A percentile compares a stretch with the other conserved stretches of the same genome.
These are phyloP conservation scores for Suillus placidus DNA, from an alignment of 768 basidiomycete species.

Conservation along the genomic window DNA sequence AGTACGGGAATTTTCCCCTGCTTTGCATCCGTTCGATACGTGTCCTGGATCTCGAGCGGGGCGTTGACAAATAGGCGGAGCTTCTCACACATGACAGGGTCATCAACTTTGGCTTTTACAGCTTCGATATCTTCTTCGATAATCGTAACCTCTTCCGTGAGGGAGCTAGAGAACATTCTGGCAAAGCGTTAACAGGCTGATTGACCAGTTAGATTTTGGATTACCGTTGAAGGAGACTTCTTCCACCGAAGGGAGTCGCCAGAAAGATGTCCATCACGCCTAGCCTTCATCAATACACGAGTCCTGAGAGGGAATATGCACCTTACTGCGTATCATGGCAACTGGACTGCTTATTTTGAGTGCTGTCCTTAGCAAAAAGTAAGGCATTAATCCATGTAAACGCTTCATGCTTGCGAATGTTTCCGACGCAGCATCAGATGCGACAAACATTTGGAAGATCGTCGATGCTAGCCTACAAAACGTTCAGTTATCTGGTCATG, in stretches of 20 bases:
- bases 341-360: slow-evolving; percentile 95
- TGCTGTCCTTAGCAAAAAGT: slow-evolving; percentile 92
- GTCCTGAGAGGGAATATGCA: slow-evolving; percentile 5
- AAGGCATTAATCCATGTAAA: slow-evolving; percentile 96
- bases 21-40: slow-evolving; percentile 78
- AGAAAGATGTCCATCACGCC: slow-evolving; percentile 92
- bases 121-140: slow-evolving; percentile 86
- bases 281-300: slow-evolving; percentile 17
- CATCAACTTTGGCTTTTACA: slow-evolving; percentile 88
- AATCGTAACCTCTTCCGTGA: slow-evolving; percentile 85
- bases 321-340: slow-evolving; percentile 86
- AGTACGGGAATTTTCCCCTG: slow-evolving; percentile 75
- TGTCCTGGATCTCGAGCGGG: slow-evolving; percentile 83
- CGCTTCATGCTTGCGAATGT: slow-evolving; percentile 87
- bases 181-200: background rate
- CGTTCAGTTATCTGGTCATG: slow-evolving; percentile 13
- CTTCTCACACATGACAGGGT: slow-evolving; percentile 86
- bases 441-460: slow-evolving; percentile 93
- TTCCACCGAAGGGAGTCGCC: slow-evolving; percentile 94
- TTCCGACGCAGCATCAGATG: slow-evolving; percentile 90
- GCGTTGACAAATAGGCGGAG: slow-evolving; percentile 85
- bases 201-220: background rate
- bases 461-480: slow-evolving; percentile 84
- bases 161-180: slow-evolving; percentile 94
- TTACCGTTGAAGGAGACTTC: slow-evolving; percentile 86